Base-by-base conservation (phyloP, 768 basidiomycete genomes). In the Fistulinella prunicolor region DNA sequence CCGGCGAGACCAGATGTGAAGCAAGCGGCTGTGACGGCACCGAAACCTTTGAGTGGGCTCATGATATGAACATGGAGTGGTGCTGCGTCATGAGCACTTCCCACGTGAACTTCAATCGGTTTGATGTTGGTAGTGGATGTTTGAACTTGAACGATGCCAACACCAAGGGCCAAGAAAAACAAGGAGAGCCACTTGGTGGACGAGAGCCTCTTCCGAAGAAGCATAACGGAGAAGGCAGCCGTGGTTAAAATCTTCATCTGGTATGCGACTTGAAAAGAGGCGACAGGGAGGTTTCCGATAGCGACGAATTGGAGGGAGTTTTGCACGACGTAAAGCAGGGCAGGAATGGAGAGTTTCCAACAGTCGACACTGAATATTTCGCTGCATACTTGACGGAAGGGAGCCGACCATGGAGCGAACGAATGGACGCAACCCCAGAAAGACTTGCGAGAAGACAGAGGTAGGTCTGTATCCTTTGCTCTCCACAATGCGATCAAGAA, bases 181-280 rank as follows among this genome's bases (percentile, higher is more conserved):
- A 98, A 73, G 0, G 92, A 81, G 17, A 91, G 66, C 95, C 96
- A 98, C 64, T 97, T 94, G 3, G 76, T 76, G 0, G 77, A 68
- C 24, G 77, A 76, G 34, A 98, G 74, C 59, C 77, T 80, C 62
- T 77, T 89, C 35, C 92, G 83, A 14, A 95, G 80, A 51, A 97
- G 77, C 2, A 81, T 69, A 46, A 95, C 92, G 37, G 89, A 91
- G 67, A 94, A 94, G 42, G 87, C 91, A 19, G 93, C 94, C 14
- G 94, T 97, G 41, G 94, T 97, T 47, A 97, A 78, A 64, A 97
- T 97, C 70, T 97, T 97, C 94, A 97, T 94, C 70, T 97, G 94
- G 66, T 97, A 95, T 9, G 89, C 90, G 53, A 97, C 93, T 66
- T 98, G 95, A 73, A 97, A 99, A 3, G 95, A 92, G 13, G 96